Base-by-base conservation (phyloP, 2,329 filamentous ascomycete genomes). In the Kalaharituber pfeilii region DNA sequence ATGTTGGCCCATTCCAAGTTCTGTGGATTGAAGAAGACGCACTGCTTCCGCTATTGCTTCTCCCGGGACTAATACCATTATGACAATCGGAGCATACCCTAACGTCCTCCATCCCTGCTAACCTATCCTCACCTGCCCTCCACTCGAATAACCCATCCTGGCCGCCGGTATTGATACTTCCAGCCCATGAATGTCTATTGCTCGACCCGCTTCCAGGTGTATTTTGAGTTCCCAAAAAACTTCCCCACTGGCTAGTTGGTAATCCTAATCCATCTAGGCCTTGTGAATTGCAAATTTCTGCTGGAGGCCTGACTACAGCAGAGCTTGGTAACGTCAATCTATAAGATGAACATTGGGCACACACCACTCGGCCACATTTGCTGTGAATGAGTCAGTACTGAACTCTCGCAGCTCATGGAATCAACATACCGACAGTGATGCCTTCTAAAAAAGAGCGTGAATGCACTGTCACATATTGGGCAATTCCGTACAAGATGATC, bases 331-430 rank as follows among this genome's bases (percentile, higher is more conserved):
- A 63, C 9, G 54, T 61, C 49, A 65, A 63, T 29, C 62, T 57
- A 47, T 64, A 60, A 1, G 63, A 62, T 5, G 63, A 65, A 50
- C 63, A 65, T 26, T 60, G 45, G 25, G 62, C 62, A 56, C 63
- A 65, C 3, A 65, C 62, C 27, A 65, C 63, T 11, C 63, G 62
- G 29, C 63, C 63, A 52, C 63, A 65, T 61, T 64, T 64, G 18
- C 55, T 59, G 30, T 27, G 6, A 39, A 18, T 39, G 3, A 29
- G 13, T 29, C 42, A n/a, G 24, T 25, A 15, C 24, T 15, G 8
- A 9, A n/a, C 20, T 29, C 9, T 9, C 9, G 26, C 11, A n/a
- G 28, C 22, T 45, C 22, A 53, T 39, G 15, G n/a, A 26, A 27
- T 18, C 26, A 1, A 30, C 52, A 27, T 59, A 62, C 61, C 63